Conservation (phyloP, 805 yeast genomes). For the Alloascoidea hylecoeti region DNA sequence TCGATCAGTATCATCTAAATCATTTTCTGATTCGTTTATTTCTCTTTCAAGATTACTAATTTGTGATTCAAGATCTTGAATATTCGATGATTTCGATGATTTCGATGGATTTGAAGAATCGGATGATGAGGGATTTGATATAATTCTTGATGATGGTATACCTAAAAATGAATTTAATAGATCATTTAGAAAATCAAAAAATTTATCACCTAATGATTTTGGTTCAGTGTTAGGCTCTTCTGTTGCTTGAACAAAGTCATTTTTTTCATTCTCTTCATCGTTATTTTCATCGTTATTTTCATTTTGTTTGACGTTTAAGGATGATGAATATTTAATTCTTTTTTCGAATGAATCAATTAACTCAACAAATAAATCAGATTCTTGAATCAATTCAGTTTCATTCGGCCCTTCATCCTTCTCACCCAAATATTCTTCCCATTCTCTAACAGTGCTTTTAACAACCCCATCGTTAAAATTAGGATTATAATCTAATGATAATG, state of each 20-base stretch:
- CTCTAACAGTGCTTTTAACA: conserved; percentile 57
- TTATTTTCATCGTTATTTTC: too few relatives aligned
- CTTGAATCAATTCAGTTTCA: too few relatives aligned
- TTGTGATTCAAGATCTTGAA: conserved; percentile 3
- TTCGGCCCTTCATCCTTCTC: conserved; percentile 1
- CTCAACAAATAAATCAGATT: too few relatives aligned
- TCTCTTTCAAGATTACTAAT: conserved; percentile 6
- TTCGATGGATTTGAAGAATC: conserved; percentile 1
- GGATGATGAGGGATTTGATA: background rate
- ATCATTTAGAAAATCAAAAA: background rate
- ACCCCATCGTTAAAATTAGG: conserved; percentile 80
- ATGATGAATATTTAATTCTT: background rate
- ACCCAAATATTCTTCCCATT: conserved; percentile 17
- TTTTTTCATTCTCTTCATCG: too few relatives aligned
- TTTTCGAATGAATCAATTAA: too few relatives aligned
- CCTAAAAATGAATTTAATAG: background rate
- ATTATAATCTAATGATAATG: conserved; percentile 47
- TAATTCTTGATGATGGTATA: background rate
- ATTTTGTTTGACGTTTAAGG: too few relatives aligned
- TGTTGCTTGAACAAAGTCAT: too few relatives aligned
- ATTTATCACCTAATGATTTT: background rate
- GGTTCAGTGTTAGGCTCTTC: too few relatives aligned
- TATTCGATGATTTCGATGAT: conserved; percentile 5
- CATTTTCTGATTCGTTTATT: conserved; percentile 8
- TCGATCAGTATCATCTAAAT: conserved; percentile 8